phyloP scores from a whole-genome alignment of 2,329 filamentous ascomycete genomes.

The Phialophora verrucosa region DNA sequence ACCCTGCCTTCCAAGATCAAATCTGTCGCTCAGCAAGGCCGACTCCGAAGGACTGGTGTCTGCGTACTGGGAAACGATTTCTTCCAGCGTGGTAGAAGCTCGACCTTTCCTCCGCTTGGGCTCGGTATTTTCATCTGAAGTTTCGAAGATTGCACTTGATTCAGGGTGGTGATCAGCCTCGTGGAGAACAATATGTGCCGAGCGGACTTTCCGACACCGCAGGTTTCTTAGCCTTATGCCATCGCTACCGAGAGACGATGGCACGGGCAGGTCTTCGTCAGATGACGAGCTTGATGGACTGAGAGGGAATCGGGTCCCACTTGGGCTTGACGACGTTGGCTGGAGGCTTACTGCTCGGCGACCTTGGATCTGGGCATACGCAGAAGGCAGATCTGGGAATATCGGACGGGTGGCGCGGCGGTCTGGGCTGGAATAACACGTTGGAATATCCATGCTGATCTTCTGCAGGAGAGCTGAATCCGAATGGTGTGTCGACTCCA shows the following conservation, averaged over 20 bases:
- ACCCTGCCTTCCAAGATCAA: not conserved
- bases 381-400: constrained; percentile 31
- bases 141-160: constrained; percentile 34
- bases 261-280: constrained; percentile 20
- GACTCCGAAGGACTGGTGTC: constrained; percentile 2
- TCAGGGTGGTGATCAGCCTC: constrained; percentile 29
- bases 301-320: constrained; percentile 27
- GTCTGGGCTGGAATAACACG: constrained; percentile 2
- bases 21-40: not conserved
- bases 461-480: constrained; percentile 25
- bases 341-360: constrained; percentile 21
- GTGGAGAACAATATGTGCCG: constrained; percentile 28
- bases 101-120: not conserved
- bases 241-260: constrained; percentile 9
- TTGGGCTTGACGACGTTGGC: constrained; percentile 3
- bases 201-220: constrained; percentile 22
- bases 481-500: constrained; percentile 27
- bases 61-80: constrained; percentile 34
- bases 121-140: constrained; percentile 11
- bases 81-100: constrained; percentile 27
- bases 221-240: constrained; percentile 21
- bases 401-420: constrained; percentile 22
- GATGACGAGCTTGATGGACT: constrained; percentile 28
- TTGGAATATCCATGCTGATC: constrained; percentile 10
- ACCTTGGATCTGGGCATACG: constrained; percentile 30